Conservation (phyloP, 1,284 basidiomycete species). For the Ustilago crameri region DNA sequence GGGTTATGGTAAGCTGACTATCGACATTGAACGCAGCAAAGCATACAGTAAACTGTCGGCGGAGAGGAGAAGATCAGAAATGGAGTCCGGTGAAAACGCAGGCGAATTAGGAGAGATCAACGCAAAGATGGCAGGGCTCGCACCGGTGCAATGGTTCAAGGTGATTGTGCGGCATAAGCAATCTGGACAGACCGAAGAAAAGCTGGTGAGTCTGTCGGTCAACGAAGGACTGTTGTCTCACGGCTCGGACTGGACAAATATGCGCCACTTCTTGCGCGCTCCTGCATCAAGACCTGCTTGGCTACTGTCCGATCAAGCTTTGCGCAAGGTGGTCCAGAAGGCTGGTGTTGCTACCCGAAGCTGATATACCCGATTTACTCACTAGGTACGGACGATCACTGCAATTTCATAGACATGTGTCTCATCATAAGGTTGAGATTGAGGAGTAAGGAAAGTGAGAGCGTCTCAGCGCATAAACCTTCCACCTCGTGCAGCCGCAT, state of each 20-base stretch:
- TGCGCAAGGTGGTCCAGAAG: conserved; percentile 14
- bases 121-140: conserved; percentile 14
- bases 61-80: conserved; percentile 3
- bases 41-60: conserved; percentile 6
- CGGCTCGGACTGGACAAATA: conserved; percentile 12
- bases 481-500: conserved; percentile 10
- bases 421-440: background rate
- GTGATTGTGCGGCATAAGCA: conserved; percentile 3
- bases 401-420: background rate
- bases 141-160: conserved; percentile 20
- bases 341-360: conserved; percentile 6
- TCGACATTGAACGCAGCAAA: conserved; percentile 34
- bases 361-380: background rate
- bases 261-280: conserved; percentile 2
- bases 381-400: conserved; percentile 9
- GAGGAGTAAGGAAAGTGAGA: background rate
- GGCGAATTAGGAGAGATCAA: background rate
- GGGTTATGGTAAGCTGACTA: conserved; percentile 11
- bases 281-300: conserved; percentile 1
- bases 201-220: conserved; percentile 4
- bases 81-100: background rate
- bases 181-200: conserved; percentile 1
- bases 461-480: conserved; percentile 16
- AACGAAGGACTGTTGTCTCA: conserved; percentile 24
- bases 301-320: conserved; percentile 11